Percentiles rank a stretch among this genome's conserved stretches.
Evolutionary conservation across 441 rosid genomes (phyloP).

Genomic region (Jatropha podagrica): DNA sequence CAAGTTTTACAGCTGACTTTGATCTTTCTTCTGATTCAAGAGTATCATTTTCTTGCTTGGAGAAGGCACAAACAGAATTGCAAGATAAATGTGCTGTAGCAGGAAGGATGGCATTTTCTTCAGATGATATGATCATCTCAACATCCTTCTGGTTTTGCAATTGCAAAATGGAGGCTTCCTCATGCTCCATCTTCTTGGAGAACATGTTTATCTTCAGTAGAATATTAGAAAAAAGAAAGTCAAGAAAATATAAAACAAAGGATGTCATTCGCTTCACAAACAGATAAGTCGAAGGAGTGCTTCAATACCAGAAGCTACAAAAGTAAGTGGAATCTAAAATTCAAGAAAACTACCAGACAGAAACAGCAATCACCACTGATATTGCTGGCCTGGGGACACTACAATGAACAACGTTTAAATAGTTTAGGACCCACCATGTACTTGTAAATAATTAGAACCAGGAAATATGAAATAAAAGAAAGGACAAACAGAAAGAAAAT

Average conservation of each 20-base stretch:
- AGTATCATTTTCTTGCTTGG: constrained; percentile 37
- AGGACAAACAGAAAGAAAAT: background rate
- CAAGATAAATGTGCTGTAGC: constrained; percentile 24
- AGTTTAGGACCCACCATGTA: background rate
- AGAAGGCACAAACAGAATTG: constrained; percentile 45
- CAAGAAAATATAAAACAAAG: background rate
- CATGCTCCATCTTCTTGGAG: constrained; percentile 50
- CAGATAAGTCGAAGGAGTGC: background rate
- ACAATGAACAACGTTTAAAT: background rate
- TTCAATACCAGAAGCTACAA: background rate
- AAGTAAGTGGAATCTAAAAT: background rate
- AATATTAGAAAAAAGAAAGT: background rate
- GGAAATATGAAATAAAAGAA: background rate
- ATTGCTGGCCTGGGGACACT: background rate
- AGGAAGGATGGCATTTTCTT: constrained; percentile 23
- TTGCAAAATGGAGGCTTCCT: constrained; percentile 40
- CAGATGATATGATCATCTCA: constrained; percentile 42
- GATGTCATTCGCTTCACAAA: background rate
- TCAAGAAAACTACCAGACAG: background rate
- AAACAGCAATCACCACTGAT: background rate
- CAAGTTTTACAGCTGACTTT: constrained; percentile 50
- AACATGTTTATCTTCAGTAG: background rate
- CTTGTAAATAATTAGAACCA: background rate
- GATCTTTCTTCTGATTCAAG: constrained; percentile 46
- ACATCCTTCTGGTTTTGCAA: constrained; percentile 32